These are phyloP conservation scores for Backusella liffmaniae DNA, from an alignment of 192 early-diverging fungal species.

Conservation along the genomic window DNA sequence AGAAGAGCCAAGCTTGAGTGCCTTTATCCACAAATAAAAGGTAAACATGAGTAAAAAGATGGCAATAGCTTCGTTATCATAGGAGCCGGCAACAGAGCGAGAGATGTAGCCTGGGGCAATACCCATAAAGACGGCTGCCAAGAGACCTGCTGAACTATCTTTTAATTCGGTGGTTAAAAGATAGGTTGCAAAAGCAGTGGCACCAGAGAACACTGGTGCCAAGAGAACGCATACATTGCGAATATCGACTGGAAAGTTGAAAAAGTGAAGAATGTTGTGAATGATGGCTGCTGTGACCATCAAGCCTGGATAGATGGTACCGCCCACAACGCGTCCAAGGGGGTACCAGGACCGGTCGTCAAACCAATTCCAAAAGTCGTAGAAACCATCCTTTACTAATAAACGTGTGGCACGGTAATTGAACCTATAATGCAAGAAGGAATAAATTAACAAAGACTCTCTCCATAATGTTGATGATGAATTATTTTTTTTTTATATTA, in stretches of 20 bases:
- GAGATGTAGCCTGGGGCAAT: conserved; percentile 99
- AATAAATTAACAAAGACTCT: too few relatives aligned
- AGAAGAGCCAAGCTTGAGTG: conserved; percentile 92
- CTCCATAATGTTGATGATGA: background rate
- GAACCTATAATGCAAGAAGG: conserved; percentile 53
- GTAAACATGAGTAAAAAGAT: conserved; percentile 98
- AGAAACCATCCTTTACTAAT: conserved; percentile 90
- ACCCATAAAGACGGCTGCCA: conserved; percentile 98
- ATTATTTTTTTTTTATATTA: background rate
- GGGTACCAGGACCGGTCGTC: conserved; percentile 99
- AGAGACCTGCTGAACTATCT: conserved; percentile 86
- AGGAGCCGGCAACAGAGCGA: conserved; percentile 99
- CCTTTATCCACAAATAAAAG: conserved; percentile 98
- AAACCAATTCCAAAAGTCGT: conserved; percentile 99
- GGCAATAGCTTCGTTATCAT: conserved; percentile 99
- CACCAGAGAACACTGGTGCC: conserved; percentile 93
- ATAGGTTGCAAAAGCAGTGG: conserved; percentile 96
- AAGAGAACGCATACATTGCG: conserved; percentile 98
- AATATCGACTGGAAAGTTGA: conserved; percentile 97
- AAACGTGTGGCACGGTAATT: conserved; percentile 96
- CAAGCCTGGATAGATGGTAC: conserved; percentile 99
- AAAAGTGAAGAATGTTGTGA: conserved; percentile 88
- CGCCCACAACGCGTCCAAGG: conserved; percentile 97
- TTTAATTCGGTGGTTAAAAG: conserved; percentile 91
- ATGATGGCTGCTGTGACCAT: conserved; percentile 98